These are phyloP conservation scores for Geotrichum aggregatum DNA, from an alignment of 1,139 yeast species.

Conservation along the genomic window DNA sequence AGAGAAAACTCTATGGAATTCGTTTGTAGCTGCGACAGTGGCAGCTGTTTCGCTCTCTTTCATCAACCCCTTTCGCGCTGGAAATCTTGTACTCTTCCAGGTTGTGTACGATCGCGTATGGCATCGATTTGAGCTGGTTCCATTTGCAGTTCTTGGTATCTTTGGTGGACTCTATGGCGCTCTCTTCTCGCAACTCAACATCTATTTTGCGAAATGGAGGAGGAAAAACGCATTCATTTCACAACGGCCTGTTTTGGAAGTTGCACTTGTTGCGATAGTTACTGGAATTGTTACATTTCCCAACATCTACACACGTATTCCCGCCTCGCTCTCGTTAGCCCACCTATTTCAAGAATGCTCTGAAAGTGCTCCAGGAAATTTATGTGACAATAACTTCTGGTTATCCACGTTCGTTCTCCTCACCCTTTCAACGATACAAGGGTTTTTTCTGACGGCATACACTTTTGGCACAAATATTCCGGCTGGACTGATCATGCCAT, in stretches of 20 bases:
- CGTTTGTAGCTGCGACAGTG: slow-evolving; percentile 71
- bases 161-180: slow-evolving; percentile 68
- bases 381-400: slow-evolving; percentile 39
- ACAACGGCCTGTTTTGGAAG: slow-evolving; percentile 44
- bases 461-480: slow-evolving; percentile 66
- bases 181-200: slow-evolving; percentile 49
- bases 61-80: slow-evolving; percentile 55
- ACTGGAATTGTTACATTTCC: slow-evolving; percentile 59
- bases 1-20: slow-evolving; percentile 71
- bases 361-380: slow-evolving; percentile 31
- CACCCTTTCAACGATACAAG: slow-evolving; percentile 48
- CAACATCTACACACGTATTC: slow-evolving; percentile 50
- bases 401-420: slow-evolving; percentile 37
- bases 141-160: slow-evolving; percentile 63
- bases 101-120: slow-evolving; percentile 70
- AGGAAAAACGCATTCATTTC: slow-evolving; percentile 22
- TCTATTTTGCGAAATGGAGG: slow-evolving; percentile 43
- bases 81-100: slow-evolving; percentile 56
- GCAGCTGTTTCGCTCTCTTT: slow-evolving; percentile 65
- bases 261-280: slow-evolving; percentile 45
- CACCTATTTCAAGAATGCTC: slow-evolving; percentile 63
- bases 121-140: slow-evolving; percentile 64
- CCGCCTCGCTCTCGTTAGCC: slow-evolving; percentile 53
- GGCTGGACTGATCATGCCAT: slow-evolving; percentile 73
- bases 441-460: slow-evolving; percentile 55